Percentiles rank a stretch among this genome's conserved stretches.
Evolutionary conservation across 2,329 filamentous ascomycete genomes (phyloP).

Genomic region (Cercospora sp.): DNA sequence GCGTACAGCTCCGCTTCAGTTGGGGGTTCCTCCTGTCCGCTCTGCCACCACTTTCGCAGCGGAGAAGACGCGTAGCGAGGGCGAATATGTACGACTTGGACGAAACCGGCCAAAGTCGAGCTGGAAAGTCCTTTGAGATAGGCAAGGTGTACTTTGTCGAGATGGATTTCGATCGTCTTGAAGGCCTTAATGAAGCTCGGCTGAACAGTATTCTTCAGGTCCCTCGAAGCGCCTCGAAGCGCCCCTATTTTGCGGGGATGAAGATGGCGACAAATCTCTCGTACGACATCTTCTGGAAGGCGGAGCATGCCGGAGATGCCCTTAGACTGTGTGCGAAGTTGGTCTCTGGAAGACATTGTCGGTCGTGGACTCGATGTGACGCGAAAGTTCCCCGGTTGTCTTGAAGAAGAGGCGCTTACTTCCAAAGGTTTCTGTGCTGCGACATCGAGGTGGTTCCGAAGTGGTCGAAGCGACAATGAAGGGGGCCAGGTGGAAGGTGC

Average conservation of each 20-base stretch:
- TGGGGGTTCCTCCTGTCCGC: background rate
- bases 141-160: background rate
- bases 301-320: background rate
- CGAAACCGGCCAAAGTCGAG: background rate
- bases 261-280: slow-evolving; percentile 4
- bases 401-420: background rate
- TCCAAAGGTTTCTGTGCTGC: background rate
- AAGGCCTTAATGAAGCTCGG: slow-evolving; percentile 6
- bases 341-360: background rate
- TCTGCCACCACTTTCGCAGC: background rate
- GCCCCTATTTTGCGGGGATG: background rate
- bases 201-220: background rate
- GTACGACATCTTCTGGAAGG: slow-evolving; percentile 7
- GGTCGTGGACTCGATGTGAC: background rate
- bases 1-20: background rate
- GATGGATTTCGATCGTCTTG: slow-evolving; percentile 6
- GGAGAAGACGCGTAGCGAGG: background rate
- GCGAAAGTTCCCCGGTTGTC: background rate
- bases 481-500: background rate
- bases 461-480: background rate
- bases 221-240: background rate
- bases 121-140: slow-evolving; percentile 4
- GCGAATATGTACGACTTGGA: slow-evolving; percentile 4
- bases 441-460: background rate
- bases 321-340: background rate